Base-by-base conservation (phyloP, 73 alveolate species). In the Durusdinium trenchii region DNA sequence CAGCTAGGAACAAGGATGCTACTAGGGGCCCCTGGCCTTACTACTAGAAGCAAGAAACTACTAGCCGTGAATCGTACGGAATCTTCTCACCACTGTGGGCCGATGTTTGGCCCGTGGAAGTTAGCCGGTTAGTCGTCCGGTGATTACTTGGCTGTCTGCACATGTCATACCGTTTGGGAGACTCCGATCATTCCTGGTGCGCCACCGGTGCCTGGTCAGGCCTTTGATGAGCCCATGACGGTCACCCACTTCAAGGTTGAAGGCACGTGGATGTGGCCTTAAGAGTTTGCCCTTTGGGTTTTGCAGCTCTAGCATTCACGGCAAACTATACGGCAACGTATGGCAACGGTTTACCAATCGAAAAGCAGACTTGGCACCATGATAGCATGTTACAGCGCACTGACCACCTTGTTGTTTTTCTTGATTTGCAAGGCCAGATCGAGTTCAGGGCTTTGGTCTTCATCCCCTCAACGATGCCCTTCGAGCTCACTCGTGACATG, bases 401-500 rank as follows among this genome's bases (percentile, higher is more conserved):
- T 9, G 28, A 54, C 20, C 28, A 20, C 64, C 20, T 54, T 9
- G 9, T 9, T 9, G 20, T 12, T 54, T 54, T 20, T 54, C 64
- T 54, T 32, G 36, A 7, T 43, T 6, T 16, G 42, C 38, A 20
- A 99, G 99, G 99, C 62, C 99, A 99, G 99, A 99, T 99, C 60
- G 99, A 99, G 93, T 99, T 99, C 99, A 99, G 99, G 86, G 99
- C 99, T 35, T 96, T 99, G 71, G 99, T 99, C 91, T 99, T 99
- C 99, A 99, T 99, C 82, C 99, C 99, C 62, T 99, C 99, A 73
- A 99, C 99, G 95, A 99, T 99, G 96, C 99, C 99, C 42, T 99
- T 99, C 91, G 99, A 99, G 99, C 99, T 99, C 99, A 99, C 99
- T 99, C 99, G 99, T 95, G 99, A 99, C 99, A 95, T 95, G 99